Evolutionary conservation across 768 basidiomycete species (phyloP).

Genomic region (Suillus hirtellus): DNA sequence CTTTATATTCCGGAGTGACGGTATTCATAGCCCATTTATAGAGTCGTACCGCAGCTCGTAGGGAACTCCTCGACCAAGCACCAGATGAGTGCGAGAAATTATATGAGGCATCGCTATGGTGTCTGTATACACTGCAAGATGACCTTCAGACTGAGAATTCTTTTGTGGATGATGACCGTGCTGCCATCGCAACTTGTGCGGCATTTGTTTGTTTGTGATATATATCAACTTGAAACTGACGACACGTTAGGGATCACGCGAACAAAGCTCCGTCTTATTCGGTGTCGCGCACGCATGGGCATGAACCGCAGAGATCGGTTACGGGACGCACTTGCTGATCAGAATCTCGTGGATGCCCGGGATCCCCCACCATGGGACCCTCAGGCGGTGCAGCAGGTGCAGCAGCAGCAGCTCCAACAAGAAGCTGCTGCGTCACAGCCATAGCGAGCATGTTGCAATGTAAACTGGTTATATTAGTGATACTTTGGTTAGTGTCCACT

Average conservation of each 20-base stretch:
- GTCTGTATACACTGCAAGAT: slow-evolving; percentile 89
- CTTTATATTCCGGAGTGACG: neutral
- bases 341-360: slow-evolving; percentile 74
- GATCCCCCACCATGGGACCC: slow-evolving; percentile 73
- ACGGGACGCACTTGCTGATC: slow-evolving; percentile 74
- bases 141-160: slow-evolving; percentile 84
- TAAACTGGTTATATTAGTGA: neutral
- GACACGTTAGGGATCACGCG: slow-evolving; percentile 72
- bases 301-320: slow-evolving; percentile 76
- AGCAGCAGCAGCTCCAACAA: slow-evolving; percentile 24
- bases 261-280: slow-evolving; percentile 79
- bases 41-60: slow-evolving; percentile 91
- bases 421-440: neutral
- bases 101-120: slow-evolving; percentile 95
- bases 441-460: neutral
- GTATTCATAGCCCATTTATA: slow-evolving; percentile 30
- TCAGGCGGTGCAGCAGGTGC: slow-evolving; percentile 36
- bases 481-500: neutral
- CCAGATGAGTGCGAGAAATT: slow-evolving; percentile 88
- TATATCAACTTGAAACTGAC: neutral
- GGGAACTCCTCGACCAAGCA: slow-evolving; percentile 83
- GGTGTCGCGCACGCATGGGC: slow-evolving; percentile 73
- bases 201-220: slow-evolving; percentile 16
- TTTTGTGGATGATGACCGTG: slow-evolving; percentile 80
- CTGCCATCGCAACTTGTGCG: slow-evolving; percentile 76